Percentiles rank a stretch among this genome's conserved stretches.
Evolutionary conservation across 1,284 basidiomycete genomes (phyloP).

Genomic region (Inonotus obliquus): DNA sequence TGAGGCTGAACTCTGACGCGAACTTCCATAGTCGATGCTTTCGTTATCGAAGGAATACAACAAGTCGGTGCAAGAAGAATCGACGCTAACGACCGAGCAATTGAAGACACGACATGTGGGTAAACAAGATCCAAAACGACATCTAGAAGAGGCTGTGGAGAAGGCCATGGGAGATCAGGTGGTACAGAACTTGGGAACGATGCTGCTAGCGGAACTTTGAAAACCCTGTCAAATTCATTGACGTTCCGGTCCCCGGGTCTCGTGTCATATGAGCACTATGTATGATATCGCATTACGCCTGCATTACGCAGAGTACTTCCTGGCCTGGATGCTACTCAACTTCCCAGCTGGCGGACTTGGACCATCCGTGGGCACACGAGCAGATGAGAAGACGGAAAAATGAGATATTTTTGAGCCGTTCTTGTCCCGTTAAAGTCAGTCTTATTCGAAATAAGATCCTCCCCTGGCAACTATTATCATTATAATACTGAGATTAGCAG

Average conservation of each 20-base stretch:
- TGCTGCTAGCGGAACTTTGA: constrained; percentile 83
- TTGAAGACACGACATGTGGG: constrained; percentile 95
- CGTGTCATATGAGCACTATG: constrained; percentile 9
- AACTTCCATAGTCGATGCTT: constrained; percentile 74
- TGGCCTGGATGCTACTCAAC: not conserved
- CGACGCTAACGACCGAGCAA: constrained; percentile 85
- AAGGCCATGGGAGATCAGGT: constrained; percentile 95
- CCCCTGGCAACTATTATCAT: too few relatives aligned
- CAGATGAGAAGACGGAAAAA: not conserved
- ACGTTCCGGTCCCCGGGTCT: not conserved
- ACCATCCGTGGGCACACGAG: not conserved
- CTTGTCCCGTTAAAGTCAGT: too few relatives aligned
- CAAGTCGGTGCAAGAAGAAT: constrained; percentile 95
- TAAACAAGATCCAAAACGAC: constrained; percentile 96
- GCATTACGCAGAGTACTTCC: not conserved
- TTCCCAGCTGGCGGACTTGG: not conserved
- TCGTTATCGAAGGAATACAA: constrained; percentile 88
- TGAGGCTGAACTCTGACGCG: constrained; percentile 5
- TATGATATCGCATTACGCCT: constrained; percentile 9
- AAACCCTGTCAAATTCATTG: not conserved
- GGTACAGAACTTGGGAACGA: constrained; percentile 88
- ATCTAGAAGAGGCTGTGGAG: constrained; percentile 95
- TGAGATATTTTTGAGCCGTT: not conserved
- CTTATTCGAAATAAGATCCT: too few relatives aligned
- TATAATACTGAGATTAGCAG: too few relatives aligned